These are phyloP conservation scores for Amanita polypyramis DNA, from an alignment of 768 basidiomycete genomes.

Conservation along the genomic window DNA sequence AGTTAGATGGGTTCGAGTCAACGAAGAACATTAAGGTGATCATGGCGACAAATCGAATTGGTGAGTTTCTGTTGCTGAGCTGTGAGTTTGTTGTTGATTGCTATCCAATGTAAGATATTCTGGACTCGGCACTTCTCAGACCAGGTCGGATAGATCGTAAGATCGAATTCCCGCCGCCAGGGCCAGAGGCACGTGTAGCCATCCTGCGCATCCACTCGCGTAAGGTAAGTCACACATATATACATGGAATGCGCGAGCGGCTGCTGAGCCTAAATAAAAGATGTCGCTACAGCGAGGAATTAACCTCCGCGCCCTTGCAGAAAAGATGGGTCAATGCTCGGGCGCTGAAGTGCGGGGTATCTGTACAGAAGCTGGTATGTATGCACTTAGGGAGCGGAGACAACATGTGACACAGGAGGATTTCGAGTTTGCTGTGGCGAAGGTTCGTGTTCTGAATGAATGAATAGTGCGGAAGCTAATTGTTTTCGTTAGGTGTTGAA, in stretches of 20 bases:
- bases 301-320: slow-evolving; percentile 85
- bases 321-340: slow-evolving; percentile 99
- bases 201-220: slow-evolving; percentile 95
- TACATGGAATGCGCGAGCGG: not conserved
- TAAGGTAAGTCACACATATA: slow-evolving; percentile 45
- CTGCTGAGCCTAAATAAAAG: slow-evolving; percentile 30
- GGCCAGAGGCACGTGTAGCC: slow-evolving; percentile 83
- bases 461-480: not conserved
- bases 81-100: not conserved
- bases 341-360: slow-evolving; percentile 90
- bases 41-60: slow-evolving; percentile 98
- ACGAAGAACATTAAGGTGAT: slow-evolving; percentile 96
- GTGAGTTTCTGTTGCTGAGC: slow-evolving; percentile 22
- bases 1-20: slow-evolving; percentile 88
- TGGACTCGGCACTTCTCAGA: slow-evolving; percentile 86
- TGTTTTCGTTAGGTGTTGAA: slow-evolving; percentile 47
- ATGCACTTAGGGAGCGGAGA: slow-evolving; percentile 86
- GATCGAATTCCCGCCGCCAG: slow-evolving; percentile 98
- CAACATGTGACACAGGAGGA: slow-evolving; percentile 77
- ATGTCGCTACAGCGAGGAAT: slow-evolving; percentile 98
- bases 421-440: slow-evolving; percentile 31
- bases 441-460: not conserved
- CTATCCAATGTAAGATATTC: slow-evolving; percentile 51
- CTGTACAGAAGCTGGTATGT: slow-evolving; percentile 59
- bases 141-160: slow-evolving; percentile 93